Evolutionary conservation across 495 filamentous ascomycete genomes (phyloP), one percentile per base, ranked within the genome.

Genomic region (Bombardia bombarda): DNA sequence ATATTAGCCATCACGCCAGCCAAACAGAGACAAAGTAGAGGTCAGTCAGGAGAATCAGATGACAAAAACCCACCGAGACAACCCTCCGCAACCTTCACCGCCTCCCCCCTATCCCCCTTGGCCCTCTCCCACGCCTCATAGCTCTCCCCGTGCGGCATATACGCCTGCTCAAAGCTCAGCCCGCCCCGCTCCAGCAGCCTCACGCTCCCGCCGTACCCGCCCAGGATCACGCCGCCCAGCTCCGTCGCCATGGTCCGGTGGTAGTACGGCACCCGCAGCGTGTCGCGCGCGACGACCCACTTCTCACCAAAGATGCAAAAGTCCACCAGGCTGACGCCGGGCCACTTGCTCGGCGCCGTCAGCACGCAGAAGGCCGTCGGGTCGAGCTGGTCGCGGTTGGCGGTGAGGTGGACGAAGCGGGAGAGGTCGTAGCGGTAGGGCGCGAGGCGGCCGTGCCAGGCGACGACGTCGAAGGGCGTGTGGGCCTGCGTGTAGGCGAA

Each of bases 361-460:
- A 87, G 68, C 7, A 87, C 84, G 3, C 78, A 83, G 61, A 72
- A 86, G 46, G 86, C 83, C 18, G 76, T 79, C 5, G 83, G 83
- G 52, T 87, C 83, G 0, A 79, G 77, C 50, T 87, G 83, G 55
- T 87, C 83, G 42, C 65, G 78, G 33, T 77, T 81, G 50, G 83
- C 73, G 35, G 79, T 79, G 26, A 87, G 77, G 38, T 82, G 78
- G 57, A 74, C 79, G 69, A 88, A 88, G 37, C 78, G 79, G 3
- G 75, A 76, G 0, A 87, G 72, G 53, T 86, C 83, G 63, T 89
- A 89, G 54, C 87, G 85, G 70, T 78, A 86, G 0, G 83, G 84
- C 44, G 82, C 82, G 59, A 84, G 84, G 46, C 32, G 53, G 31
- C 77, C 75, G 51, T 86, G 83, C 83, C 83, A 87, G 13, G 81